A percentile compares a stretch with the other conserved stretches of the same genome.
phyloP scores from a whole-genome alignment of 1,284 basidiomycete genomes.

The Mycosarcoma mackinlayi region DNA sequence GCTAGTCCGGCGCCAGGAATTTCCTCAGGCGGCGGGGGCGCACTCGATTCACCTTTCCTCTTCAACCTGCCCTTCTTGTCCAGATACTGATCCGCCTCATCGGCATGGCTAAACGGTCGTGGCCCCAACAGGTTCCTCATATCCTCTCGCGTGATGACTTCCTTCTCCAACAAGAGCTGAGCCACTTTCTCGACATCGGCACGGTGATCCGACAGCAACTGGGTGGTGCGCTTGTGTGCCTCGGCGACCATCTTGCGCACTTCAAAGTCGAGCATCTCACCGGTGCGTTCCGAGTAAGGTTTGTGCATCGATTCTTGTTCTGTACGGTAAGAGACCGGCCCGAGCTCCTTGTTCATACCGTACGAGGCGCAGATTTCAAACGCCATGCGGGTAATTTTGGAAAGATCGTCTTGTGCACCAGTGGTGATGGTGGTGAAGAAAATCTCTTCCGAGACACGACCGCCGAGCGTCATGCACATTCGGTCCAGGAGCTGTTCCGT shows the following conservation, averaged over 20 bases:
- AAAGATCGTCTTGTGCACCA: constrained; percentile 95
- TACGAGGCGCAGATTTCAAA: constrained; percentile 79
- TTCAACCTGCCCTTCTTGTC: constrained; percentile 63
- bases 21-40: constrained; percentile 62
- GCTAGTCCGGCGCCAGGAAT: constrained; percentile 55
- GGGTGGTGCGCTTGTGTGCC: constrained; percentile 85
- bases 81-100: constrained; percentile 71
- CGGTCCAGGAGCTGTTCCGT: constrained; percentile 93
- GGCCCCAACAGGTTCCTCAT: constrained; percentile 87
- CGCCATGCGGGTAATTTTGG: constrained; percentile 98
- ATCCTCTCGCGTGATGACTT: constrained; percentile 92
- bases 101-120: constrained; percentile 80
- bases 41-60: constrained; percentile 59
- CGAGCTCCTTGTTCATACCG: constrained; percentile 94
- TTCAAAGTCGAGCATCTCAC: constrained; percentile 86
- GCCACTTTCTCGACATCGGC: constrained; percentile 95
- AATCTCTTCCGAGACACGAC: constrained; percentile 96
- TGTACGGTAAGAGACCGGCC: constrained; percentile 93
- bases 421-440: constrained; percentile 98
- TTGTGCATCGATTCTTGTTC: constrained; percentile 92
- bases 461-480: constrained; percentile 99
- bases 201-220: constrained; percentile 83
- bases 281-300: constrained; percentile 97
- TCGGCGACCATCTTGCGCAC: constrained; percentile 94
- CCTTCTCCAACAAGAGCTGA: constrained; percentile 86